These are phyloP conservation scores for Lathyrus oleraceus DNA, from an alignment of 306 rosid genomes.

Conservation along the genomic window DNA sequence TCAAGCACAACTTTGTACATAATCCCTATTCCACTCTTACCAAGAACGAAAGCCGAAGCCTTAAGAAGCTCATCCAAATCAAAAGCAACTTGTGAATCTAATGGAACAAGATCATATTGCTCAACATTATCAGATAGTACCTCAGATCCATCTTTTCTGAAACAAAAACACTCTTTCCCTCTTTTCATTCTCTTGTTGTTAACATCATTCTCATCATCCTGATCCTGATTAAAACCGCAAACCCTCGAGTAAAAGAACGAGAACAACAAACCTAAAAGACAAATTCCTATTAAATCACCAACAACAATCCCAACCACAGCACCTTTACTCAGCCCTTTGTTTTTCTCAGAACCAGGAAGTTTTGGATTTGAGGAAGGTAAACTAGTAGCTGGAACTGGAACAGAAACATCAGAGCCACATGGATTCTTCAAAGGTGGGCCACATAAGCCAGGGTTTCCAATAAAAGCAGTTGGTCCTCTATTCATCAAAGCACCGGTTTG, in stretches of 20 bases:
- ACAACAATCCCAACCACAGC: constrained; percentile 77
- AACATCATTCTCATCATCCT: constrained; percentile 51
- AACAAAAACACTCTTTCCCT: constrained; percentile 71
- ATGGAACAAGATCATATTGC: constrained; percentile 89
- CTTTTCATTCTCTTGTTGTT: constrained; percentile 63
- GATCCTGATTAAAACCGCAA: constrained; percentile 53
- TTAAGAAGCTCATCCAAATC: constrained; percentile 98
- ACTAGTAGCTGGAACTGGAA: constrained; percentile 50
- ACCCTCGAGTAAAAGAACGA: constrained; percentile 84
- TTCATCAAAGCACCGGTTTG: constrained; percentile 96
- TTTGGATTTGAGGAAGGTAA: constrained; percentile 75
- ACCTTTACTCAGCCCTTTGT: constrained; percentile 67
- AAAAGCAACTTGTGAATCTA: constrained; percentile 75
- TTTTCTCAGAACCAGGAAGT: constrained; percentile 57
- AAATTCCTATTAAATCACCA: constrained; percentile 80
- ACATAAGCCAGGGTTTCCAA: constrained; percentile 89
- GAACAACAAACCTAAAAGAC: constrained; percentile 81
- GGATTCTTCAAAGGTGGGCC: constrained; percentile 94
- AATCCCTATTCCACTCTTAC: constrained; percentile 94
- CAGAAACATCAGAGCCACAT: constrained; percentile 61
- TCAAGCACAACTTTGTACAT: constrained; percentile 97
- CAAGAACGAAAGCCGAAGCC: constrained; percentile 97
- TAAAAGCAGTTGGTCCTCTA: constrained; percentile 98
- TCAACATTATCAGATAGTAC: constrained; percentile 71
- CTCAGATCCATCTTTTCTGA: constrained; percentile 75